These are phyloP conservation scores for Phytophthora pini DNA, from an alignment of 352 stramenopile species.

Conservation along the genomic window DNA sequence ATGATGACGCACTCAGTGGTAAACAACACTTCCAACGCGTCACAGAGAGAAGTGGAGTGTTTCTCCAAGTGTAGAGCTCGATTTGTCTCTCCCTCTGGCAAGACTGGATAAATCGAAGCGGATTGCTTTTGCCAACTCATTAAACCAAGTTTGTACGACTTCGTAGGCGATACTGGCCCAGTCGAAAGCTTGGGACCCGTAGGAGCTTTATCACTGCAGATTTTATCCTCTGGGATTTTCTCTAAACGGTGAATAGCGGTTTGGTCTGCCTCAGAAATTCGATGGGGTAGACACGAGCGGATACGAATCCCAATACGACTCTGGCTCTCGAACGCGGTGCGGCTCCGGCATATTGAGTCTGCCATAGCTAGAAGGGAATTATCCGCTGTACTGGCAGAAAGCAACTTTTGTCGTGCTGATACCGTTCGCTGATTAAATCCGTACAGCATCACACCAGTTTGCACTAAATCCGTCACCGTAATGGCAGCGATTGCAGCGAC, in stretches of 20 bases:
- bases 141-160: neutral
- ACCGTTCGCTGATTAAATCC: constrained; percentile 9
- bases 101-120: neutral
- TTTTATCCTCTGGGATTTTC: neutral
- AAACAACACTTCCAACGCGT: constrained; percentile 17
- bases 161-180: neutral
- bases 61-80: neutral
- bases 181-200: too few relatives aligned
- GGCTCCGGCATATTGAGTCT: neutral
- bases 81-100: neutral
- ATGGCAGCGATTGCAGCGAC: neutral
- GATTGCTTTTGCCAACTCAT: too few relatives aligned
- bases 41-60: neutral
- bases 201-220: too few relatives aligned
- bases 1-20: constrained; percentile 29
- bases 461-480: constrained; percentile 2
- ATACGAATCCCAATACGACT: neutral
- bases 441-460: constrained; percentile 3
- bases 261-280: neutral
- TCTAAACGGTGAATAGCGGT: neutral
- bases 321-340: neutral
- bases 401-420: neutral
- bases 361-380: neutral
- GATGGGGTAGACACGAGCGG: neutral
- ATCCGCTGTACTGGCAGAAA: too few relatives aligned